Evolutionary conservation across 1,284 basidiomycete species (phyloP).

Genomic region (Puccinia novopanici): DNA sequence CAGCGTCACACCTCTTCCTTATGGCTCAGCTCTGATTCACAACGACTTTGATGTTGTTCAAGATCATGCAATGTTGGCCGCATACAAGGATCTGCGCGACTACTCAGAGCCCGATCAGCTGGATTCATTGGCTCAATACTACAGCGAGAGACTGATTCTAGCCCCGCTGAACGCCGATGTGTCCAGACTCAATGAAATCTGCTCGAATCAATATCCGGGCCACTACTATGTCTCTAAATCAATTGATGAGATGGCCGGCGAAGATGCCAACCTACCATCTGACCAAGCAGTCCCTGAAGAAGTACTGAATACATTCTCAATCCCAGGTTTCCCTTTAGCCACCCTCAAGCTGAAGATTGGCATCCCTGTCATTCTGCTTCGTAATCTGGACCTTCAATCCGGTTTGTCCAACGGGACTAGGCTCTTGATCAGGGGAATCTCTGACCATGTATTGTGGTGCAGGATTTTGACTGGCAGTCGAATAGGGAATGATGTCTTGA

Average conservation of each 20-base stretch:
- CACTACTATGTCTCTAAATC: neutral
- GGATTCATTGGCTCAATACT: neutral
- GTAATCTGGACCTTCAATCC: neutral
- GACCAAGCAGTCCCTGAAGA: neutral
- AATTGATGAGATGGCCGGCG: neutral
- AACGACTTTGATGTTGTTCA: neutral
- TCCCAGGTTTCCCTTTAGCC: neutral
- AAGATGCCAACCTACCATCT: neutral
- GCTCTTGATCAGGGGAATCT: neutral
- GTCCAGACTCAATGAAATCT: neutral
- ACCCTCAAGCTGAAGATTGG: neutral
- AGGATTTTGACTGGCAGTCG: neutral
- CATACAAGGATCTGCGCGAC: neutral
- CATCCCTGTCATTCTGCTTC: neutral
- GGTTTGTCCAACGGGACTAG: slow-evolving; percentile 11
- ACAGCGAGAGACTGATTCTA: neutral
- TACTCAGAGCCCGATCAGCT: neutral
- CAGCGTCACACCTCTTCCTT: neutral
- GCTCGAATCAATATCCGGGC: neutral
- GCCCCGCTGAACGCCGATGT: slow-evolving; percentile 3
- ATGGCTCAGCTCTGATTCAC: neutral
- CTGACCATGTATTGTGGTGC: neutral
- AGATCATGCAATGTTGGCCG: neutral
- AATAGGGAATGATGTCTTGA: neutral
- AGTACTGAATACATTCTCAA: neutral